Evolutionary conservation across 192 early-diverging fungal species (phyloP), one percentile per base, ranked within the genome.

Genomic region (Backusella circina): DNA sequence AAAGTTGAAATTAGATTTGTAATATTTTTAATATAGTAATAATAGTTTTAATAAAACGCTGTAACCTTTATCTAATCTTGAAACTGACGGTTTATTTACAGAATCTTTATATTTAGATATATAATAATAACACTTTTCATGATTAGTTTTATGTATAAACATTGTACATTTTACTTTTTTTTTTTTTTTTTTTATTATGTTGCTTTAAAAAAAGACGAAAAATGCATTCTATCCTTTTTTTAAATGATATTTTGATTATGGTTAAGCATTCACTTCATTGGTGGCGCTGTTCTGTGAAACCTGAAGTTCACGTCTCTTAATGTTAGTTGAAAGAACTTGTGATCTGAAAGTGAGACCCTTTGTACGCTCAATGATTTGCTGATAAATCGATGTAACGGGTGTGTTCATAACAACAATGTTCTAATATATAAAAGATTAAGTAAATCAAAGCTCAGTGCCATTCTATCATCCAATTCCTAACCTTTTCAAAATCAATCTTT

Each of bases 361-460:
- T 50, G 95, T 97, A 77, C 94, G 89, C 85, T 98, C 96, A 80
- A 98, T 98, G 75, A 97, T 92, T 80, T 97, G 95, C 82, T 96
- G 95, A 87, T 96, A 96, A 35, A 98, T 88, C 26, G 95, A 94
- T 38, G 90, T 91, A 68, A 91, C 84, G 72, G 91, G 90, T 47
- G 93, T 91, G 73, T 96, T 96, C 95, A 98, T 97, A 73, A 96
- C 83, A 33, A 98, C 95, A 41, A 95, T 95, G 86, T 96, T 96
- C 87, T 85, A 71, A 16, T 3, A 13, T 21, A 38, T 21, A 32
- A 33, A 47, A 21, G 3, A 18, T 38, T 32, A 33, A 57, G 71
- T 44, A 33, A 80, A 75, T 1, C 65, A 70, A 41, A n/a, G n/a
- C n/a, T n/a, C n/a, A n/a, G n/a, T n/a, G 15, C 15, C 39, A 41